Base-by-base conservation (phyloP, 2,329 filamentous ascomycete species). In the Xylaria sp. region DNA sequence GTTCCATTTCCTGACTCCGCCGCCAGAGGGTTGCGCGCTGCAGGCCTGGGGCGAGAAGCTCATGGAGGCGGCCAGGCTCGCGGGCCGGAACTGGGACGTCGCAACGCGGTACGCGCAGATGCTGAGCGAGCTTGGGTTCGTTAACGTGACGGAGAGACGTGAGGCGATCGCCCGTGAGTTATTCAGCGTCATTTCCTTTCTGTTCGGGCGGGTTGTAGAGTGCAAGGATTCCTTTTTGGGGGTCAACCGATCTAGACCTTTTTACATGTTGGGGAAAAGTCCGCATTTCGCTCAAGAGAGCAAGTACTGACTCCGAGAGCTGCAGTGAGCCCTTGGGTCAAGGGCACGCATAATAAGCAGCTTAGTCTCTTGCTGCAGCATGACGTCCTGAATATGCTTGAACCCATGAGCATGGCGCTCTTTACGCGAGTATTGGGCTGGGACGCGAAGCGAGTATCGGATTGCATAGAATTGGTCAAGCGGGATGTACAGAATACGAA, bases 371-470 rank as follows among this genome's bases (percentile, higher is more conserved):
- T 69, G 58, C 57, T 70, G 13, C 68, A 70, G 63, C 64, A 65
- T 43, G 67, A 71, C 44, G 60, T 71, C 52, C 27, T 65, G 1
- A 54, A 52, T 33, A 67, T 64, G 47, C 61, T 71, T 29, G 69
- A 71, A 53, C 63, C 67, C 51, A 59, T 71, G 37, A 66, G 58
- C 47, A 69, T 71, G 63, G 68, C 68, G 19, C 67, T 71, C 17
- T 70, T 71, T 46, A 70, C 68, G 37, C 58, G 69, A 19, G 67
- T 71, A 11, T 56, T 71, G 3, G 67, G 67, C 7, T 69, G 66
- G 69, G 63, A 67, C 19, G 49, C 54, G 4, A n/a, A 51, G 27
- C 52, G 58, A 17, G 60, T 66, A 7, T 46, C 54, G 7, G 57
- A 66, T 3, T 65, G 64, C 25, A 46, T 71, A 3, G 68, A 67